phyloP scores from a whole-genome alignment of 768 basidiomycete species.

The Exsudoporus frostii region DNA sequence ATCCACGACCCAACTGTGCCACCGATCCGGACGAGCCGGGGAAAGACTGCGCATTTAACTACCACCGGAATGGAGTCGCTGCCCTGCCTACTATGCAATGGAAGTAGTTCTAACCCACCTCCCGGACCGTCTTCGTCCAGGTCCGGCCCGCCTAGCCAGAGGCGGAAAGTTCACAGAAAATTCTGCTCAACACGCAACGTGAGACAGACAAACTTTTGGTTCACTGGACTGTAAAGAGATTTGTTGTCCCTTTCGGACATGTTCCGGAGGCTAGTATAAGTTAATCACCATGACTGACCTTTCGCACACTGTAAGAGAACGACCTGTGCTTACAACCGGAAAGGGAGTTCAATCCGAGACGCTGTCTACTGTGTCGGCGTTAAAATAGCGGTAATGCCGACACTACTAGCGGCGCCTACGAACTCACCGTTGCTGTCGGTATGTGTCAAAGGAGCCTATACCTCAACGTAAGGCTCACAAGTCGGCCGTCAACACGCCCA shows the following conservation, averaged over 20 bases:
- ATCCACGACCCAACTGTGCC: background rate
- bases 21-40: background rate
- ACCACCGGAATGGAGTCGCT: background rate
- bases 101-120: background rate
- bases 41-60: background rate
- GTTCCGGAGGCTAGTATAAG: background rate
- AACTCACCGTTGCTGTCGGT: background rate
- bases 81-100: background rate
- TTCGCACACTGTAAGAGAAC: no score
- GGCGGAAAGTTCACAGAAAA: background rate
- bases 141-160: no score
- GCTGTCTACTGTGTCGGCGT: background rate
- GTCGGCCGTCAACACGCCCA: no score
- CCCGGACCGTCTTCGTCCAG: no score
- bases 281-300: no score
- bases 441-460: background rate
- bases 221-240: background rate
- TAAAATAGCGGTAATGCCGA: background rate
- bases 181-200: background rate
- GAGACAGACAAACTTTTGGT: background rate
- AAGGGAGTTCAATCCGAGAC: background rate
- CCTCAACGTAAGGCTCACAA: no score
- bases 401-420: background rate
- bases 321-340: background rate
- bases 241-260: background rate